Evolutionary conservation across 495 filamentous ascomycete genomes (phyloP).

Genomic region (Apodospora peruviana): DNA sequence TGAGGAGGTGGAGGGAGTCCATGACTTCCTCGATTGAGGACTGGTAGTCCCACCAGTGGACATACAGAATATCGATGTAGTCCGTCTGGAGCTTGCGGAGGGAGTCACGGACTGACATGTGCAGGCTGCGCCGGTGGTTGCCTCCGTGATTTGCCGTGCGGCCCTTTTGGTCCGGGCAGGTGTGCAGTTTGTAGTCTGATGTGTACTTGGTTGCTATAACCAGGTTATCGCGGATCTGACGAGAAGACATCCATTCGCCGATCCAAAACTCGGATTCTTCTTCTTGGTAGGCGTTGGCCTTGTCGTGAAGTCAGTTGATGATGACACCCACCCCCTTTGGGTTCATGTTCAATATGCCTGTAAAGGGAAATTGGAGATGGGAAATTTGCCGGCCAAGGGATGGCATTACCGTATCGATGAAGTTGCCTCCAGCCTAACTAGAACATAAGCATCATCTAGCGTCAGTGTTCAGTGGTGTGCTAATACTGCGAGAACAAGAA

Average conservation of each 20-base stretch:
- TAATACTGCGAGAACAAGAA: no score
- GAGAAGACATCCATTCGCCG: constrained; percentile 52
- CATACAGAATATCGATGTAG: constrained; percentile 59
- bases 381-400: background rate
- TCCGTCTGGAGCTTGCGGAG: constrained; percentile 59
- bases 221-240: constrained; percentile 51
- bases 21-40: constrained; percentile 58
- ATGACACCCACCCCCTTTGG: constrained; percentile 49
- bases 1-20: constrained; percentile 52
- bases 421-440: background rate
- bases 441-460: background rate
- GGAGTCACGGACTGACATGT: constrained; percentile 44
- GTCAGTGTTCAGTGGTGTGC: background rate
- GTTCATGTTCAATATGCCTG: background rate
- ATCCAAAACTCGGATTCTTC: constrained; percentile 59
- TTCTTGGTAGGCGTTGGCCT: constrained; percentile 59
- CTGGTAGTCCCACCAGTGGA: constrained; percentile 58
- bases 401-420: no score
- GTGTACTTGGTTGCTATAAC: constrained; percentile 59
- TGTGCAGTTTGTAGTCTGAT: constrained; percentile 31
- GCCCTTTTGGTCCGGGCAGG: constrained; percentile 48
- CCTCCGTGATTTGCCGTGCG: constrained; percentile 10
- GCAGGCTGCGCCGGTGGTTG: constrained; percentile 4
- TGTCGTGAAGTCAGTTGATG: no score
- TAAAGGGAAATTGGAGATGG: background rate